These are phyloP conservation scores for Tolypocladium guangdongense DNA, from an alignment of 2,329 filamentous ascomycete species.

Conservation along the genomic window DNA sequence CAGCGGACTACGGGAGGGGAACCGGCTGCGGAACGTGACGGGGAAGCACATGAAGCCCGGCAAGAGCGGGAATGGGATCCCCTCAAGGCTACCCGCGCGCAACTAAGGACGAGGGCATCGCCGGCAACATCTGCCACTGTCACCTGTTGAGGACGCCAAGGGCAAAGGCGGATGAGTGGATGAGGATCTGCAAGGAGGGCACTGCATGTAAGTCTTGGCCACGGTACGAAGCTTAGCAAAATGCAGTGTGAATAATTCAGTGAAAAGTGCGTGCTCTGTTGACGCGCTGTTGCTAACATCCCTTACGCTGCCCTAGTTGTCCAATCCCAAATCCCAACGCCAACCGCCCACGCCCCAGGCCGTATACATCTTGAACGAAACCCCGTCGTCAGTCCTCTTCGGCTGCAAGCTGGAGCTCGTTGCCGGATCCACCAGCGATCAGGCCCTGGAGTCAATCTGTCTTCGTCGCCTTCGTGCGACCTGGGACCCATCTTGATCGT, in stretches of 20 bases:
- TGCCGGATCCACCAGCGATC: no score
- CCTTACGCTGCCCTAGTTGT: neutral
- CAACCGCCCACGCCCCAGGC: neutral
- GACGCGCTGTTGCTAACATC: neutral
- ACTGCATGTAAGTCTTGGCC: neutral
- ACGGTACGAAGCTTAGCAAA: no score
- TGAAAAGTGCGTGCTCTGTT: no score
- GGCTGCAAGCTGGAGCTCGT: no score
- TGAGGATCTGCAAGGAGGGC: neutral
- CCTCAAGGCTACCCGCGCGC: constrained; percentile 23
- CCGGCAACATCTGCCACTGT: constrained; percentile 37
- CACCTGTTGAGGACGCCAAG: constrained; percentile 18
- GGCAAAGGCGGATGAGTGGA: neutral
- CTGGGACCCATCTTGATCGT: neutral
- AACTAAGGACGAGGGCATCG: constrained; percentile 32
- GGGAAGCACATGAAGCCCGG: constrained; percentile 32
- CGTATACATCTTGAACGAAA: no score
- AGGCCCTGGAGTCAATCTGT: no score
- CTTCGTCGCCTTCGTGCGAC: neutral
- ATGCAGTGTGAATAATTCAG: no score
- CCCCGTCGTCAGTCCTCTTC: no score
- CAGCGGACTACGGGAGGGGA: constrained; percentile 31
- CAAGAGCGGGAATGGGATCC: constrained; percentile 31
- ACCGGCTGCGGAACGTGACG: constrained; percentile 37
- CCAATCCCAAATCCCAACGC: neutral